A percentile compares a stretch with the other conserved stretches of the same genome.
phyloP scores from a whole-genome alignment of 257 asterid genomes.

The Echites panduratus region DNA sequence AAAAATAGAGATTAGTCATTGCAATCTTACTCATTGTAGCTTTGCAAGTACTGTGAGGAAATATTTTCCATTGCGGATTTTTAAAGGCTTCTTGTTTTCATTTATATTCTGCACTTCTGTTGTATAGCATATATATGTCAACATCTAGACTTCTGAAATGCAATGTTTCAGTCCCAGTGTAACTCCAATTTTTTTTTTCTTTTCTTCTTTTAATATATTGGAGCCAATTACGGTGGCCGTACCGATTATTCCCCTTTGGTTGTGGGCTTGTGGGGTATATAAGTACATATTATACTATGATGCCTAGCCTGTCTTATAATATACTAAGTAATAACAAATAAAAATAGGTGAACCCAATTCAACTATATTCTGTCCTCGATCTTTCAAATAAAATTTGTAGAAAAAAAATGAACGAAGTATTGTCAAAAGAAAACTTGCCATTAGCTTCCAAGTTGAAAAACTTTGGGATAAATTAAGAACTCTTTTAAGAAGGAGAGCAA shows the following conservation, averaged over 20 bases:
- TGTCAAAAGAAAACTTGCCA: background rate
- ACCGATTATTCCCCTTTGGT: background rate
- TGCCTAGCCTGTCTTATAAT: too few relatives aligned
- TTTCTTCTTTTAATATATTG: background rate
- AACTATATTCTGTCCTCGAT: too few relatives aligned
- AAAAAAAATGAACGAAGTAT: too few relatives aligned
- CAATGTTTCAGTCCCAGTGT: background rate
- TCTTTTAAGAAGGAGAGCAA: background rate
- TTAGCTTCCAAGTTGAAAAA: background rate
- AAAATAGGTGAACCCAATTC: too few relatives aligned
- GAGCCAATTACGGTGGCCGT: background rate
- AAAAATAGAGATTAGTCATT: background rate
- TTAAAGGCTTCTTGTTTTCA: background rate
- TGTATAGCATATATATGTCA: slow-evolving; percentile 1
- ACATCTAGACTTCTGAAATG: background rate
- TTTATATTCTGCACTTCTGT: slow-evolving; percentile 1
- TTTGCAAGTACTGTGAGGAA: background rate
- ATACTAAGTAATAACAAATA: too few relatives aligned
- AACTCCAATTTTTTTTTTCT: background rate
- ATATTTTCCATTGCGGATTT: background rate
- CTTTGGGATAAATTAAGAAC: background rate
- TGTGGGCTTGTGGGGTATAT: background rate
- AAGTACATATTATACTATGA: background rate
- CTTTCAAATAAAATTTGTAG: too few relatives aligned
- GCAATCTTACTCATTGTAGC: background rate